These are phyloP conservation scores for Solanum pimpinellifolium DNA, from an alignment of 257 asterid genomes.

Conservation along the genomic window DNA sequence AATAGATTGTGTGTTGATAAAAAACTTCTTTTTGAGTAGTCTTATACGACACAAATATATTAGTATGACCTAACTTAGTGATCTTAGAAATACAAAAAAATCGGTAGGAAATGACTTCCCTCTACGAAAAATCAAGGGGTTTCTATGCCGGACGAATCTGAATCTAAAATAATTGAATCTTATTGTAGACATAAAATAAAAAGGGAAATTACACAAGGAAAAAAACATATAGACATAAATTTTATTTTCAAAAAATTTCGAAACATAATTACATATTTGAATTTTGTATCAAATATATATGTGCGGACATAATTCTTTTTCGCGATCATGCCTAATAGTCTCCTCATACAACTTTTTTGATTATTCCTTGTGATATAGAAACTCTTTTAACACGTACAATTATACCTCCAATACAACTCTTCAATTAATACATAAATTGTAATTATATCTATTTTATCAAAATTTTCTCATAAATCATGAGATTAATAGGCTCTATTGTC, in stretches of 20 bases:
- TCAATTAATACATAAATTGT: not conserved
- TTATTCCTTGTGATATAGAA: not conserved
- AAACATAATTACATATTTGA: too few species aligned
- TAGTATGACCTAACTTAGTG: not conserved
- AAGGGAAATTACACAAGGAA: not conserved
- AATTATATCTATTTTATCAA: not conserved
- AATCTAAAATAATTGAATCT: not conserved
- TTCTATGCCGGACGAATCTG: not conserved
- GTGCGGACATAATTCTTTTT: fast-evolving
- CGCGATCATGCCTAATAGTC: too few species aligned
- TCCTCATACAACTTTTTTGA: too few species aligned
- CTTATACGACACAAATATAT: not conserved
- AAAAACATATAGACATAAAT: too few species aligned
- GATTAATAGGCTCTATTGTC: too few species aligned
- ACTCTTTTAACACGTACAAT: too few species aligned
- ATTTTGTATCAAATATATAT: too few species aligned
- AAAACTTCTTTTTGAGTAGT: not conserved
- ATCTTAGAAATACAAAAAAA: not conserved
- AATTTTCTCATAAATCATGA: not conserved
- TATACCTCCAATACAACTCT: not conserved
- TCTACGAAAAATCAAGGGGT: too few species aligned
- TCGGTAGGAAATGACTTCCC: not conserved
- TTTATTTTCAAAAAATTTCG: too few species aligned
- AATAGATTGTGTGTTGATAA: not conserved
- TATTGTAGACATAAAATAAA: too few species aligned